Conservation (phyloP, 176 grass and related monocot genomes). For the Aegilops speltoides region DNA sequence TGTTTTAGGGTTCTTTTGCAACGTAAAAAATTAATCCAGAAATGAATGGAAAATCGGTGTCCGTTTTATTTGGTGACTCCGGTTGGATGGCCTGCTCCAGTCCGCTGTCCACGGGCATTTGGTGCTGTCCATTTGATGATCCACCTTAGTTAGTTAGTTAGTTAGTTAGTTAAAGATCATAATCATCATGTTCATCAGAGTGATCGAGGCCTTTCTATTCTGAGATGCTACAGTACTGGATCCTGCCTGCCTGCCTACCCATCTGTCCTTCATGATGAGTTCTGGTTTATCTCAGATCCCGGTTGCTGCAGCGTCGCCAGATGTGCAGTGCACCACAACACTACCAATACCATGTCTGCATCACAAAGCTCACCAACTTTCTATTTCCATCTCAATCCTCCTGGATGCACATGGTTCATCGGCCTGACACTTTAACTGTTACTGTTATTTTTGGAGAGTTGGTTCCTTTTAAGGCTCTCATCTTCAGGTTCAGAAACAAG, state of each 20-base stretch:
- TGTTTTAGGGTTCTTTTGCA: no score
- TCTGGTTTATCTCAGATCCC: not conserved
- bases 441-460: not conserved
- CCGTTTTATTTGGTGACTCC: no score
- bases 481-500: not conserved
- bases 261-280: not conserved
- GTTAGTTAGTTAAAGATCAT: not conserved
- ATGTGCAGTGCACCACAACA: not conserved
- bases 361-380: not conserved
- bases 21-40: no score
- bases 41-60: no score
- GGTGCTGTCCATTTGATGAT: no score
- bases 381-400: not conserved
- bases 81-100: no score
- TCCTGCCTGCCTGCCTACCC: not conserved
- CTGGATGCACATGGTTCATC: not conserved
- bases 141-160: no score
- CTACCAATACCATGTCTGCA: not conserved
- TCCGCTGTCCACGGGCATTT: no score
- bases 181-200: not conserved
- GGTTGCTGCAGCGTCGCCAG: not conserved
- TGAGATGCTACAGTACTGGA: not conserved
- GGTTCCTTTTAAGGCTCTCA: not conserved
- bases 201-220: not conserved
- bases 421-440: not conserved